Evolutionary conservation across 2,329 filamentous ascomycete genomes (phyloP).

Genomic region (Aureobasidium sp.): DNA sequence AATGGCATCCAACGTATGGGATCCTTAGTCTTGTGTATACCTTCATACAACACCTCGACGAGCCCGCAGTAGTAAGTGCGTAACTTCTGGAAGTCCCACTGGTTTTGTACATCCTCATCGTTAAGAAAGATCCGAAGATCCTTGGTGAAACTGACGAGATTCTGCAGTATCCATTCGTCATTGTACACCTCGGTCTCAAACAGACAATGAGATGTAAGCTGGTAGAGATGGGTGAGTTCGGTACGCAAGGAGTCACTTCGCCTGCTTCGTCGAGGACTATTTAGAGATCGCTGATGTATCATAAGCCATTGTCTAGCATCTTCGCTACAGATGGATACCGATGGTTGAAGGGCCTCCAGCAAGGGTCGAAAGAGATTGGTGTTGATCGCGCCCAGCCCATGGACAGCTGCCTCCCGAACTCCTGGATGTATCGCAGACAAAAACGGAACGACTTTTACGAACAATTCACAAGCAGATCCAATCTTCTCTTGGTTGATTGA

Average conservation of each 20-base stretch:
- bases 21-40: slow-evolving; percentile 76
- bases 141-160: slow-evolving; percentile 80
- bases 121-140: slow-evolving; percentile 91
- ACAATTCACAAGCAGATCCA: slow-evolving; percentile 77
- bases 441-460: slow-evolving; percentile 84
- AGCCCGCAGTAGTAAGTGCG: slow-evolving; percentile 90
- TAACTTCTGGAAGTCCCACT: slow-evolving; percentile 88
- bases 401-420: slow-evolving; percentile 82
- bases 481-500: slow-evolving; percentile 66
- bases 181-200: slow-evolving; percentile 68
- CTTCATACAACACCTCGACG: slow-evolving; percentile 86
- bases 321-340: slow-evolving; percentile 77
- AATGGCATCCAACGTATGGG: slow-evolving; percentile 95
- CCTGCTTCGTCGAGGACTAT: slow-evolving; percentile 69
- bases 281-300: slow-evolving; percentile 71
- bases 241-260: slow-evolving; percentile 82
- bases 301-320: slow-evolving; percentile 74
- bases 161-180: slow-evolving; percentile 75
- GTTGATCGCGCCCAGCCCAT: slow-evolving; percentile 90
- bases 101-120: slow-evolving; percentile 87
- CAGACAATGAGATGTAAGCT: slow-evolving; percentile 83
- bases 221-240: slow-evolving; percentile 93
- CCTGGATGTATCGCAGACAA: slow-evolving; percentile 70
- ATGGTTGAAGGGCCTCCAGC: slow-evolving; percentile 80
- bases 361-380: slow-evolving; percentile 85